Evolutionary conservation across 257 asterid species (phyloP), one percentile per base, ranked within the genome.

Genomic region (Schizonepeta tenuifolia): DNA sequence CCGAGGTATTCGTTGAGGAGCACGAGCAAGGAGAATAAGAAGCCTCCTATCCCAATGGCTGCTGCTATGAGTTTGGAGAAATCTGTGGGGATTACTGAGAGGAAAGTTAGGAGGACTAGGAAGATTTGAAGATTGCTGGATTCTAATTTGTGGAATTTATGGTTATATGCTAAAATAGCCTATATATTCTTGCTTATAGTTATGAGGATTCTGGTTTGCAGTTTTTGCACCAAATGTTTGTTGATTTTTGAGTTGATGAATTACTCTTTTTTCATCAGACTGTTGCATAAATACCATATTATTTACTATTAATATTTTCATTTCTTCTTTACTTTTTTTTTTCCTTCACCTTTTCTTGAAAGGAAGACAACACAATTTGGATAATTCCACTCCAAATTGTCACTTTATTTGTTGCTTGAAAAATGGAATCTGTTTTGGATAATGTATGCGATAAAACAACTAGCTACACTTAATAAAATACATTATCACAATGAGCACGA

Each of bases 1-100:
- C 83, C 96, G 5, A 87, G 98, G 89, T 93, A 93, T 65, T 77
- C 85, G 28, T 72, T 93, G 77, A 85, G 98, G 77, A 93, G 97
- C 43, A 44, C 77, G 28, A 78, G 79, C 24, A 89, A 87, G 87
- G 96, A 87, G 82, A 87, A 87, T 78, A 85, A 79, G 85, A 90
- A 90, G 88, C 95, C 92, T 6, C 85, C 91, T 38, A 13, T 80
- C 49, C 86, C 90, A 3, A 14, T 81, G 76, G 65, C 80, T 38
- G 51, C 80, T 38, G 59, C 69, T 55, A 69, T 54, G 73, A 77
- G 46, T 56, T 24, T 78, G 75, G 93, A 86, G 78, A 84, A 76
- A 64, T 57, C 86, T 49, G 81, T 82, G 54, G 92, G 81, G 11
- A 49, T 79, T 53, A 81, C 79, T 59, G 83, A 70, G 74, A 84